Conservation (phyloP, 1,139 yeast genomes). For the Taiozyma onychis region DNA sequence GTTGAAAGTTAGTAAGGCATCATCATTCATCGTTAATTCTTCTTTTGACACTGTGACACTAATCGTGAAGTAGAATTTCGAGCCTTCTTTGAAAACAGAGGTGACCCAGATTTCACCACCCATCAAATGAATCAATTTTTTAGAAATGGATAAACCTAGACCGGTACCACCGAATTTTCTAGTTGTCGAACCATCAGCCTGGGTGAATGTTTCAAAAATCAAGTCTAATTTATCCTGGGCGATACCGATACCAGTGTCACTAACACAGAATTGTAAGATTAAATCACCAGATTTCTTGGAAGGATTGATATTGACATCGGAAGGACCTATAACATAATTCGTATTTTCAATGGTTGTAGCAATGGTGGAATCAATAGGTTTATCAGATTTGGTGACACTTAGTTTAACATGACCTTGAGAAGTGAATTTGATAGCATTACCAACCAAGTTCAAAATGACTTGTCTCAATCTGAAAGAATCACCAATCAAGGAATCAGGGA, state of each 20-base stretch:
- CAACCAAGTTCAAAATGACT: constrained; percentile 78
- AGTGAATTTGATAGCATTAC: constrained; percentile 86
- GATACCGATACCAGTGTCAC: constrained; percentile 89
- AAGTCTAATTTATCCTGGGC: constrained; percentile 77
- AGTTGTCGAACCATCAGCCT: constrained; percentile 90
- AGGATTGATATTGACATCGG: constrained; percentile 15
- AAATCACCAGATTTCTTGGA: constrained; percentile 34
- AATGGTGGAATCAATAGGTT: constrained; percentile 15
- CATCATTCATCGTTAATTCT: constrained; percentile 67
- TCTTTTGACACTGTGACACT: constrained; percentile 69
- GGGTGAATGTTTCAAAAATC: constrained; percentile 85
- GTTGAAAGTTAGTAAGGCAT: constrained; percentile 66
- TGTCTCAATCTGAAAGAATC: constrained; percentile 85
- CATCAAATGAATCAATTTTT: constrained; percentile 81
- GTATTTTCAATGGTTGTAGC: constrained; percentile 15
- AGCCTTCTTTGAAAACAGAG: constrained; percentile 73
- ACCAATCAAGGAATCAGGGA: constrained; percentile 83
- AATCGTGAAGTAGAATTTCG: constrained; percentile 76
- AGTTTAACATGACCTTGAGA: constrained; percentile 73
- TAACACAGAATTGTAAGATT: constrained; percentile 75
- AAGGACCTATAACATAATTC: constrained; percentile 20
- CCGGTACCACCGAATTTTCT: constrained; percentile 92
- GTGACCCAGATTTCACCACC: constrained; percentile 92
- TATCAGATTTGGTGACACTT: constrained; percentile 49
- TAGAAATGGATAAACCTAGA: constrained; percentile 79